Evolutionary conservation across 768 basidiomycete genomes (phyloP).

Genomic region (Tulasnella sp.): DNA sequence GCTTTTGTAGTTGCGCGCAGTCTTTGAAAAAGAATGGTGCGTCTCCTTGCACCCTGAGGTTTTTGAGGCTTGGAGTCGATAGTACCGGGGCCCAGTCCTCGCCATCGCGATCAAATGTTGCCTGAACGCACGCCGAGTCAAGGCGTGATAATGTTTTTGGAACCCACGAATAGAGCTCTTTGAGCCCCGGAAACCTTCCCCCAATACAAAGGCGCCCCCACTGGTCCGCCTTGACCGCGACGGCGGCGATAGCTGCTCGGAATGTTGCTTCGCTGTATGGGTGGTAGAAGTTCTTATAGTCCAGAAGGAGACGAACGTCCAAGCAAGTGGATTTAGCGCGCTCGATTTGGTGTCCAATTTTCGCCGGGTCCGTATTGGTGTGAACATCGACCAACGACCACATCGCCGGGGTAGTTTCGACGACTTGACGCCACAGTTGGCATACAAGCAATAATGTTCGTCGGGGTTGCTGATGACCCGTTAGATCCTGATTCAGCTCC

Average conservation of each 20-base stretch:
- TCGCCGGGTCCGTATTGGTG: neutral
- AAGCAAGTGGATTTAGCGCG: neutral
- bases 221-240: neutral
- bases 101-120: too few relatives aligned
- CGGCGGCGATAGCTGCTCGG: neutral
- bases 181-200: neutral
- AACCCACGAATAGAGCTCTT: neutral
- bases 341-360: neutral
- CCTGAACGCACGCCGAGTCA: neutral
- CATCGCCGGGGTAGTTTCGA: neutral
- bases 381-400: neutral
- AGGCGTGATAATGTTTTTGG: neutral
- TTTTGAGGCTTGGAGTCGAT: too few relatives aligned
- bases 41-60: too few relatives aligned
- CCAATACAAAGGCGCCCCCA: neutral
- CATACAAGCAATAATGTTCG: neutral
- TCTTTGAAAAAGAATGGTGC: too few relatives aligned
- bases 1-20: too few relatives aligned
- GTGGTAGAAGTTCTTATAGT: neutral
- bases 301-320: neutral
- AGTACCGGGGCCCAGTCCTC: too few relatives aligned
- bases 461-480: neutral
- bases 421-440: neutral
- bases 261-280: neutral
- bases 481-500: neutral